Percentiles rank a stretch among this genome's conserved stretches.
phyloP scores from a whole-genome alignment of 805 yeast species.

The Zygoascus flipseniorum region DNA sequence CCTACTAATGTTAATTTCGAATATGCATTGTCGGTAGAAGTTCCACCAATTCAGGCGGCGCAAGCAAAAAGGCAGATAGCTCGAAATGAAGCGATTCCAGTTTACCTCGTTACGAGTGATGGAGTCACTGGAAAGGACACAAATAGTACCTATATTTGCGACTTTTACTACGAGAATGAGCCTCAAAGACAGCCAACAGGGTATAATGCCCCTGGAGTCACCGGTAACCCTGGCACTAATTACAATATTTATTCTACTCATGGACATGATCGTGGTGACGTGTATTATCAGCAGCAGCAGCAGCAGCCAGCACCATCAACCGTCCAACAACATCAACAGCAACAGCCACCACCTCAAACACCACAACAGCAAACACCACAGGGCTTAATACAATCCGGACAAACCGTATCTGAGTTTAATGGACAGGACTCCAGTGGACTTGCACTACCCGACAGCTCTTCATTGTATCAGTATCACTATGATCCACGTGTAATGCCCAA shows the following conservation, averaged over 20 bases:
- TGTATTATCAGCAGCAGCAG: constrained; percentile 10
- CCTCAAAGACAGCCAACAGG: neutral
- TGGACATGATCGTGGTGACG: constrained; percentile 4
- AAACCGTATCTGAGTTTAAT: neutral
- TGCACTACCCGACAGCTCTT: neutral
- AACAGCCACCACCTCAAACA: constrained; percentile 9
- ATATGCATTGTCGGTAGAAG: constrained; percentile 6
- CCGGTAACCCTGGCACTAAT: neutral
- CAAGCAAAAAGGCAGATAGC: neutral
- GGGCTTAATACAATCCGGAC: neutral
- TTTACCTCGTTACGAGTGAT: constrained; percentile 8
- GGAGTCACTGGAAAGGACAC: constrained; percentile 5
- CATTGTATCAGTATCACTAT: neutral
- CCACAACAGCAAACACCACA: constrained; percentile 3
- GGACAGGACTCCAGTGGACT: neutral
- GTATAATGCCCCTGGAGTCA: constrained; percentile 3
- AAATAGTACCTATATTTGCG: constrained; percentile 11
- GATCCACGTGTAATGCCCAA: neutral
- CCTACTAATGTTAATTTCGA: constrained; percentile 23
- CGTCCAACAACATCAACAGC: neutral
- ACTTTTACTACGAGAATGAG: constrained; percentile 7
- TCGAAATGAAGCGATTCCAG: constrained; percentile 2
- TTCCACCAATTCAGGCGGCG: constrained; percentile 9
- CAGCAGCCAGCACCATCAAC: constrained; percentile 4
- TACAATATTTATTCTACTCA: constrained; percentile 10